Percentiles rank a stretch among this genome's conserved stretches.
Evolutionary conservation across 2,329 filamentous ascomycete genomes (phyloP).

Genomic region (Amylocarpus encephaloides): DNA sequence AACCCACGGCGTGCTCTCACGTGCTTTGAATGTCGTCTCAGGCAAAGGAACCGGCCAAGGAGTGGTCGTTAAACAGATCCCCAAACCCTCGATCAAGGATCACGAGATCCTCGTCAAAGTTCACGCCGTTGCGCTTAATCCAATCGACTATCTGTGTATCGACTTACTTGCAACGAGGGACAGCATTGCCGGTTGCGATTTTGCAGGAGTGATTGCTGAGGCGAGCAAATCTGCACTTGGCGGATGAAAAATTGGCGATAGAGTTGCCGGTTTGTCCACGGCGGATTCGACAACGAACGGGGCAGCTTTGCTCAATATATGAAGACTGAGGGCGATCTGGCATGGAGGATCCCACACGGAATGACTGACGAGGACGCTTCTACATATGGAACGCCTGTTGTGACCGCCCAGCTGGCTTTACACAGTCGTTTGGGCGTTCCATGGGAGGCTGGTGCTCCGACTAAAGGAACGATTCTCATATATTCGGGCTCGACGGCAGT

Average conservation of each 20-base stretch:
- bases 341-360: conserved; percentile 37
- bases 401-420: conserved; percentile 26
- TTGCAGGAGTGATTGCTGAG: conserved; percentile 34
- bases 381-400: conserved; percentile 30
- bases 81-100: conserved; percentile 13
- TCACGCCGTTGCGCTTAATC: conserved; percentile 37
- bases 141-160: conserved; percentile 31
- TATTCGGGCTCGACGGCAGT: conserved; percentile 19
- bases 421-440: conserved; percentile 24
- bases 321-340: conserved; percentile 32
- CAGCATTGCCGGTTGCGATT: conserved; percentile 17
- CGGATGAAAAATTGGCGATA: conserved; percentile 46
- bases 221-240: conserved; percentile 39
- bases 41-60: conserved; percentile 12
- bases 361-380: conserved; percentile 40
- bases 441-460: conserved; percentile 6
- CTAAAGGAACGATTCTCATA: conserved; percentile 8
- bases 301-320: conserved; percentile 15
- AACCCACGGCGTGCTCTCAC: conserved; percentile 2
- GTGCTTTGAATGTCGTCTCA: conserved; percentile 5
- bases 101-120: conserved; percentile 37
- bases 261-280: conserved; percentile 32
- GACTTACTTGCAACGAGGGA: conserved; percentile 6
- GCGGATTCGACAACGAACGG: conserved; percentile 6
- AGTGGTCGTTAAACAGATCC: conserved; percentile 6